A percentile compares a stretch with the other conserved stretches of the same genome.
Evolutionary conservation across 2,329 filamentous ascomycete genomes (phyloP).

Genomic region (Penicillium brevicompactum): DNA sequence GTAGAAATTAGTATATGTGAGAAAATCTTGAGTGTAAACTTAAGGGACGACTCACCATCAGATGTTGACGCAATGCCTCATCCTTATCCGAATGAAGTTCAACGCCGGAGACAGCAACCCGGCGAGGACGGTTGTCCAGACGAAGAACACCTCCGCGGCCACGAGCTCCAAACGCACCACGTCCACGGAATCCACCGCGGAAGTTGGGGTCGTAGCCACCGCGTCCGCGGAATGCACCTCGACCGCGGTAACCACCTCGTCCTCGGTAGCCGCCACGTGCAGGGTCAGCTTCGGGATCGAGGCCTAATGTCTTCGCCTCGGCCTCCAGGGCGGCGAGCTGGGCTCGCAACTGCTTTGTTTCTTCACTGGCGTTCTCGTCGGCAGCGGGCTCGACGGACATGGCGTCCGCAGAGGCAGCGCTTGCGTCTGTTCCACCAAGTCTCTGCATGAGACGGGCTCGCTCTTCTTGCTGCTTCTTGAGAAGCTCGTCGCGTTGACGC

Average conservation of each 20-base stretch:
- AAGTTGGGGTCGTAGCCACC: constrained; percentile 43
- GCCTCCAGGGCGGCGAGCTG: constrained; percentile 58
- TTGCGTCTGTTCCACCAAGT: constrained; percentile 46
- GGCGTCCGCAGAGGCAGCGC: constrained; percentile 28
- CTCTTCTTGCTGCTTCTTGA: constrained; percentile 60
- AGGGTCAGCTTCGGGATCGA: constrained; percentile 47
- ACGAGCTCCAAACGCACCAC: constrained; percentile 38
- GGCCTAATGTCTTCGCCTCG: constrained; percentile 56
- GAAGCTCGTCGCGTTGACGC: constrained; percentile 51
- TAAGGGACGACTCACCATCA: constrained; percentile 47
- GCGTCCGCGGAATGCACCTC: constrained; percentile 48
- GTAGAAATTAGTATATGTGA: constrained; percentile 11
- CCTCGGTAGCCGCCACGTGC: constrained; percentile 35
- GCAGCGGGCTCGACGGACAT: constrained; percentile 22
- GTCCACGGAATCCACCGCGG: constrained; percentile 46
- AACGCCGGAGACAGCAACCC: constrained; percentile 54
- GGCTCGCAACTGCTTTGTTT: constrained; percentile 56
- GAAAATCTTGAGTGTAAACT: neutral
- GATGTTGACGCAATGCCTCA: constrained; percentile 58
- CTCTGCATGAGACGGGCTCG: constrained; percentile 52
- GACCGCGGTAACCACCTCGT: constrained; percentile 38
- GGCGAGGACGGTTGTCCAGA: constrained; percentile 61
- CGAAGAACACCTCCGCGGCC: constrained; percentile 55
- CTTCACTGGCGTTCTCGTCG: constrained; percentile 44
- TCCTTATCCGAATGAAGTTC: constrained; percentile 53